phyloP scores from a whole-genome alignment of 225 moss, liverwort and hornwort genomes.

The Antitrichia curtipendula region DNA sequence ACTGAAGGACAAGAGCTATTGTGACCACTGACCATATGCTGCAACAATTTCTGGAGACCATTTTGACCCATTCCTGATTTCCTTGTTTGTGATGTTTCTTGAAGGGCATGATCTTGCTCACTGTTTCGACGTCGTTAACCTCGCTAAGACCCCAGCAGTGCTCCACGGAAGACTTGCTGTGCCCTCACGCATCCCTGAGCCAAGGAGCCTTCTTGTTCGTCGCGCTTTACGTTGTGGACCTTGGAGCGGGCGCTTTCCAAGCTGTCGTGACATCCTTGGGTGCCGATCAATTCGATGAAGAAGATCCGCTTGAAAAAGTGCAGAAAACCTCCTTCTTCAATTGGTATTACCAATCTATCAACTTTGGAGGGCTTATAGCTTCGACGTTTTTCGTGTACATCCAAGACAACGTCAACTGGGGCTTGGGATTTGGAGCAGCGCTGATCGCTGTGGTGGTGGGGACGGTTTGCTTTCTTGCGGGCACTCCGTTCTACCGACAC shows the following conservation, averaged over 20 bases:
- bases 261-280: slow-evolving; percentile 62
- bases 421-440: slow-evolving; percentile 58
- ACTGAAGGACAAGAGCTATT: neutral
- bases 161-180: slow-evolving; percentile 26
- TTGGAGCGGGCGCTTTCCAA: slow-evolving; percentile 53
- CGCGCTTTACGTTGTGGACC: slow-evolving; percentile 52
- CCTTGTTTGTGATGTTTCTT: neutral
- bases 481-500: slow-evolving; percentile 53
- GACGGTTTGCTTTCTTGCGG: slow-evolving; percentile 43
- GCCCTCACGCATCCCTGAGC: slow-evolving; percentile 36
- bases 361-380: slow-evolving; percentile 53
- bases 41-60: neutral
- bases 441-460: slow-evolving; percentile 36
- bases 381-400: slow-evolving; percentile 56
- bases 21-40: neutral
- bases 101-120: slow-evolving; percentile 60
- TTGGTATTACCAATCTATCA: slow-evolving; percentile 62
- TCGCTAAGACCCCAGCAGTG: slow-evolving; percentile 60
- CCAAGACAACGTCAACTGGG: slow-evolving; percentile 73
- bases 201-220: slow-evolving; percentile 41
- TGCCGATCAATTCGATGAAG: slow-evolving; percentile 82
- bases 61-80: neutral
- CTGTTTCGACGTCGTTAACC: slow-evolving; percentile 38
- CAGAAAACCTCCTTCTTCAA: slow-evolving; percentile 71
- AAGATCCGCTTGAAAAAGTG: slow-evolving; percentile 31